Base-by-base conservation (phyloP, 306 rosid species). In the Trichosanthes truncata region DNA sequence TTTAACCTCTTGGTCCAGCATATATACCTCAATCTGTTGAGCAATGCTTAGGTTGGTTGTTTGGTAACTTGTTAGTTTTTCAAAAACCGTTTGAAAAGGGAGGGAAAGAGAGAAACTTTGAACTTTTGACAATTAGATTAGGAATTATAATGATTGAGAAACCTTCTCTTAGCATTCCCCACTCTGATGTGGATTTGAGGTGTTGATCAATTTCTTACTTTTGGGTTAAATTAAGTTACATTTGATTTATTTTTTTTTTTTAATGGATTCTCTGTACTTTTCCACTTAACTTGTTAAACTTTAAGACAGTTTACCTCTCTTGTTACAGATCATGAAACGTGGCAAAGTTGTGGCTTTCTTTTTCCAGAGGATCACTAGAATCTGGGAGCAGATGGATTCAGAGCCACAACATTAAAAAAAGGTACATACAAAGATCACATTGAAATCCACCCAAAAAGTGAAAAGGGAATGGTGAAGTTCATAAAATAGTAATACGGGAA, bases 391-490 rank as follows among this genome's bases (percentile, higher is more conserved):
- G 76, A 43, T 71, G 56, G 56, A 45, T 71, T 41, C 9, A 7
- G 21, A 43, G 76, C 56, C 55, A 71, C 76, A 69, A 71, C 53
- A 71, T 67, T 17, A 17, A 66, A 43, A 45, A 71, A 46, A 11
- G 75, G 56, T 71, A 71, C 6, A 25, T 23, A 71, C 53, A 71
- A 71, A 71, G n/a, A 43, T 66, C 74, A 36, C 48, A 36, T 66
- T 71, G 76, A 71, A 71, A 71, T 71, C 76, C 76, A 71, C 76
- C 76, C 56, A 71, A 71, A 71, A 71, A 45, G 76, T 41, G 56
- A n/a, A 71, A 71, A 71, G 76, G 36, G 36, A 11, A 71, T 23
- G 35, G 35, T 69, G 35, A 71, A 71, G 21, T 71, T 71, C 8
- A 45, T 71, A 71, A n/a, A 40, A 71, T 71, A 71, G 23, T 71